Conservation (phyloP, 176 grass and related monocot species). For the Carex kokanica region DNA sequence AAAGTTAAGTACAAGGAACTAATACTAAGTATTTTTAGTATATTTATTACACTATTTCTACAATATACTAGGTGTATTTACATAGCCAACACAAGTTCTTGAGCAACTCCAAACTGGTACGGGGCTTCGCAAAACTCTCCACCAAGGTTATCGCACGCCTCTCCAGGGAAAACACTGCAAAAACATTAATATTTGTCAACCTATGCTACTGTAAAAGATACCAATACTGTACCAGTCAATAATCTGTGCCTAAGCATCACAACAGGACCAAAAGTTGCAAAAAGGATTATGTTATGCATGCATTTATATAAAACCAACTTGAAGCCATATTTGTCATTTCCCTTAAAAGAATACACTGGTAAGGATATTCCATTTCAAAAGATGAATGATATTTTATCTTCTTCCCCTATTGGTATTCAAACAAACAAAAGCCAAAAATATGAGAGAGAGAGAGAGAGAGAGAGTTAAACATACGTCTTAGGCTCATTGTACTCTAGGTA, state of each 20-base stretch:
- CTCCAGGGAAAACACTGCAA: slow-evolving; percentile 79
- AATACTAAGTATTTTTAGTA: not conserved
- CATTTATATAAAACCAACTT: not conserved
- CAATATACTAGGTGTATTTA: slow-evolving; percentile 13
- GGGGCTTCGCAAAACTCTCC: slow-evolving; percentile 79
- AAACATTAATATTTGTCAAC: not conserved
- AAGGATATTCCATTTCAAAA: not conserved
- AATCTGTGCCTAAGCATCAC: not conserved
- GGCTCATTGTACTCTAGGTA: slow-evolving; percentile 61
- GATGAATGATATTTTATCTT: not conserved
- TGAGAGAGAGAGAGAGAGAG: not conserved
- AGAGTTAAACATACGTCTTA: slow-evolving; percentile 50
- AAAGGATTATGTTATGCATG: not conserved
- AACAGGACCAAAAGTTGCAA: not conserved
- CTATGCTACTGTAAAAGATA: not conserved
- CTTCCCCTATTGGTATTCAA: not conserved
- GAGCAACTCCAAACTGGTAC: slow-evolving; percentile 43
- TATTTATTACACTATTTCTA: slow-evolving; percentile 5
- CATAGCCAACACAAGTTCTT: slow-evolving; percentile 11
- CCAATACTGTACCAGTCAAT: not conserved
- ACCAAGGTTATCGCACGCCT: slow-evolving; percentile 88
- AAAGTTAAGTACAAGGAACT: not conserved
- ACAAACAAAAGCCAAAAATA: not conserved
- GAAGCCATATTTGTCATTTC: too few relatives aligned
- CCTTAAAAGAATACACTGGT: not conserved